phyloP scores from a whole-genome alignment of 495 filamentous ascomycete species.

The Venustampulla echinocandica region DNA sequence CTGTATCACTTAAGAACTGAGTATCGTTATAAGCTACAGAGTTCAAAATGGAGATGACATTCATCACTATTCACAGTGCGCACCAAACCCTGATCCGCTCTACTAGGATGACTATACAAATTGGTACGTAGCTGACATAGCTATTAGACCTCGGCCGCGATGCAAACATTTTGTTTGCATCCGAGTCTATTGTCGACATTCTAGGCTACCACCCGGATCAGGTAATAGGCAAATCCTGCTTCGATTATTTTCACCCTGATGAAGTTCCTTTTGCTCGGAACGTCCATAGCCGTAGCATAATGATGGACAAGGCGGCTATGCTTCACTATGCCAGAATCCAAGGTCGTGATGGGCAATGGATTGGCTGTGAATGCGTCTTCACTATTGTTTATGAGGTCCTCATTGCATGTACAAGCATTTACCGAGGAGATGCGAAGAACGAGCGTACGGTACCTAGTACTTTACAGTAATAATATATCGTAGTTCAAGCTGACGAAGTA shows the following conservation, averaged over 20 bases:
- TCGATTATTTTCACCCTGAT: constrained; percentile 80
- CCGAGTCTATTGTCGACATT: constrained; percentile 74
- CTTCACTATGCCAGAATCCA: constrained; percentile 70
- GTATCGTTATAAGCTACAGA: constrained; percentile 22
- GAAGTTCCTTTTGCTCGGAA: constrained; percentile 69
- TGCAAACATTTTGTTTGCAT: constrained; percentile 75
- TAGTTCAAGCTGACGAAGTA: constrained; percentile 10
- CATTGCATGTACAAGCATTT: constrained; percentile 78
- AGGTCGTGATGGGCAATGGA: constrained; percentile 60
- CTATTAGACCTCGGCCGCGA: constrained; percentile 59
- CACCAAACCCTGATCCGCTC: constrained; percentile 20
- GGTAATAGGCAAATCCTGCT: constrained; percentile 67
- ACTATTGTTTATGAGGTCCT: constrained; percentile 82
- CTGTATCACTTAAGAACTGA: constrained; percentile 12
- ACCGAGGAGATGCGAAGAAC: constrained; percentile 58
- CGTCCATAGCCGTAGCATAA: constrained; percentile 63
- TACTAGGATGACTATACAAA: constrained; percentile 16
- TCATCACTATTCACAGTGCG: constrained; percentile 88
- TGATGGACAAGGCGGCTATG: constrained; percentile 78
- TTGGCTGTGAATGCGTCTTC: constrained; percentile 84
- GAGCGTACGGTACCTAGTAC: constrained; percentile 52
- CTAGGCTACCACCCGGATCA: constrained; percentile 72
- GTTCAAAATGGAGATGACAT: constrained; percentile 74
- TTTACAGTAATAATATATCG: too few relatives aligned
- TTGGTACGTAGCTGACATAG: constrained; percentile 1